phyloP scores from a whole-genome alignment of 129 eudicot genomes.

The Apium graveolens region DNA sequence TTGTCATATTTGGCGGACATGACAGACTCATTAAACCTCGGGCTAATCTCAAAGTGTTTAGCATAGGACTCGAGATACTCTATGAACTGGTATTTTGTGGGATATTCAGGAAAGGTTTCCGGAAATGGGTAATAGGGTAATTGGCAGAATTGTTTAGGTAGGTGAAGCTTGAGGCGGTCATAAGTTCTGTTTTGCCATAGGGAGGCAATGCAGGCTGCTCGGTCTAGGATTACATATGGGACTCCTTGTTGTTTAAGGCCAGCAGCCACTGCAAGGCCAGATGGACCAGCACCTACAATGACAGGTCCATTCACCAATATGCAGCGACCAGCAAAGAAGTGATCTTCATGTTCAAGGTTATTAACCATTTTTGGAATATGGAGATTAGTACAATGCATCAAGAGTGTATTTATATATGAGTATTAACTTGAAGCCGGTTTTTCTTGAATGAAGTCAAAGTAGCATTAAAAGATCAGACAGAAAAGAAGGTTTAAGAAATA shows the following conservation, averaged over 20 bases:
- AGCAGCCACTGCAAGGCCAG: constrained; percentile 46
- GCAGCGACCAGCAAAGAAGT: constrained; percentile 16
- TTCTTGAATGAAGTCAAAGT: constrained; percentile 5
- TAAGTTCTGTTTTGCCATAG: constrained; percentile 43
- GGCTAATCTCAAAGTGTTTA: constrained; percentile 24
- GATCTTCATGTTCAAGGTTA: constrained; percentile 4
- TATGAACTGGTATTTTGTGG: constrained; percentile 35
- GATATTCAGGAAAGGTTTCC: constrained; percentile 32
- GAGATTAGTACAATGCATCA: constrained; percentile 10
- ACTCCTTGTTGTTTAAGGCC: constrained; percentile 40
- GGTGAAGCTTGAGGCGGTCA: constrained; percentile 46
- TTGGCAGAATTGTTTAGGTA: constrained; percentile 51
- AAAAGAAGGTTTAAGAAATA: constrained; percentile 10
- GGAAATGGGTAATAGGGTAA: constrained; percentile 46
- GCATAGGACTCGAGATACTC: constrained; percentile 44
- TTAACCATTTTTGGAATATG: constrained; percentile 12
- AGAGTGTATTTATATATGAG: not conserved
- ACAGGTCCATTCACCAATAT: constrained; percentile 42
- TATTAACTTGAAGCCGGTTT: constrained; percentile 7
- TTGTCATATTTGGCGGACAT: constrained; percentile 32
- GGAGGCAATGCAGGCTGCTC: constrained; percentile 45
- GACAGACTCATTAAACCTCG: constrained; percentile 35
- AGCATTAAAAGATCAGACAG: constrained; percentile 10
- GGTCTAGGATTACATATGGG: constrained; percentile 40
- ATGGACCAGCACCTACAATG: constrained; percentile 51